These are phyloP conservation scores for Trypanosomatidae sp. DNA, from an alignment of 208 protist species.

Conservation along the genomic window DNA sequence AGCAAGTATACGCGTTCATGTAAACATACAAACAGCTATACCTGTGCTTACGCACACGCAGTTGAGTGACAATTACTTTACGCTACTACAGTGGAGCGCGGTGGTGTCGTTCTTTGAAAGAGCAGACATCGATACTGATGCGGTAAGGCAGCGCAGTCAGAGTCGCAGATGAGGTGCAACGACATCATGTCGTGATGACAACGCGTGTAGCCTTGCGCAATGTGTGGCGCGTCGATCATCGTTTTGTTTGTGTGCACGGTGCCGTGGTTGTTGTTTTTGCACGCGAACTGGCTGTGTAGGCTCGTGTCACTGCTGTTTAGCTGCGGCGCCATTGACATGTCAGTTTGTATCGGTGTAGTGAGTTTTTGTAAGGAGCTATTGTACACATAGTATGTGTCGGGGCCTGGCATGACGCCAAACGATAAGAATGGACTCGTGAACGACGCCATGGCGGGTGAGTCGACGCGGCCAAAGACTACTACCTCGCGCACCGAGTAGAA, in stretches of 20 bases:
- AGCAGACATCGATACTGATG: constrained; percentile 30
- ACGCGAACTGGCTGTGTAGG: neutral
- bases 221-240: constrained; percentile 51
- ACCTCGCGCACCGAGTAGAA: constrained; percentile 63
- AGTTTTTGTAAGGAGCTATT: no score
- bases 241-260: constrained; percentile 22
- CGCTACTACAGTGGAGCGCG: no score
- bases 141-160: constrained; percentile 31
- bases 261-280: neutral
- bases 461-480: constrained; percentile 34
- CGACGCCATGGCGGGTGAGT: constrained; percentile 58
- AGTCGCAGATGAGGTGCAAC: constrained; percentile 24
- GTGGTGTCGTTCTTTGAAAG: no score
- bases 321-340: neutral
- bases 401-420: constrained; percentile 55
- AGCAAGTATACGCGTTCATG: neutral
- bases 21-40: constrained; percentile 2
- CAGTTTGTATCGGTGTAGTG: no score
- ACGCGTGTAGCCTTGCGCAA: constrained; percentile 40
- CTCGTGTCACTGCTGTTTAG: neutral
- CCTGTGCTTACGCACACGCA: no score
- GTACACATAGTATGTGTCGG: constrained; percentile 58
- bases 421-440: constrained; percentile 55
- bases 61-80: no score
- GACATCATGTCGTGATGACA: constrained; percentile 52